Base-by-base conservation (phyloP, 2,329 filamentous ascomycete genomes). In the Fonsecaea pugnacius region DNA sequence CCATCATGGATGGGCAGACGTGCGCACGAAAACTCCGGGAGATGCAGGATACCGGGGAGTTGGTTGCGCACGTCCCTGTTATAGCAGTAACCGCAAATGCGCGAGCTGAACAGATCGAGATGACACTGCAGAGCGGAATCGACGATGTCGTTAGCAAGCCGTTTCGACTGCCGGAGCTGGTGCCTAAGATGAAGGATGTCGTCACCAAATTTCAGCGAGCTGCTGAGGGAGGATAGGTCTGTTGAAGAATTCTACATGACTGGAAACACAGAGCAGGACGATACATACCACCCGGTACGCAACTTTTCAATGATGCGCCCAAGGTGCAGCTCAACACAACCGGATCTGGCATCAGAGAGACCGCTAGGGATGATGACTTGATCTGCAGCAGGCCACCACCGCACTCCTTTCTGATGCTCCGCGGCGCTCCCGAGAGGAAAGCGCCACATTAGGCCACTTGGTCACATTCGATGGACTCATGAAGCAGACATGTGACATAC, bases 91-190 rank as follows among this genome's bases (percentile, higher is more conserved):
- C 90, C 40, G 91, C 91, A 1, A 93, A 93, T 75, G 90, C 89
- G 40, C 82, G 91, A 72, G 84, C 85, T 4, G 89, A 91, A 78
- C 90, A 93, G 76, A 88, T 91, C 64, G 83, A 85, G 69, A 87
- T 84, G 69, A 90, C 91, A 60, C 85, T 90, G 72, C 82, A 84
- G 61, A 88, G 89, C 24, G 90, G 90, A 40, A 91, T 93, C 79
- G 88, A 92, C 75, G 88, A 89, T 75, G 86, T 92, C 50, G 89
- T 94, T 38, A 88, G 89, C 1, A 94, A 94, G 73, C 91, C 91
- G 3, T 94, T 93, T 73, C 84, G 87, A n/a, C 87, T 91, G 58
- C 83, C 84, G n/a, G 87, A 91, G 61, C 76, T 91, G 58, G 80
- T 90, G 51, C 85, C 86, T 14, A 89, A 89, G 74, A 89, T 91